These are phyloP conservation scores for Colletotrichum sp. DNA, from an alignment of 2,329 filamentous ascomycete genomes.

Conservation along the genomic window DNA sequence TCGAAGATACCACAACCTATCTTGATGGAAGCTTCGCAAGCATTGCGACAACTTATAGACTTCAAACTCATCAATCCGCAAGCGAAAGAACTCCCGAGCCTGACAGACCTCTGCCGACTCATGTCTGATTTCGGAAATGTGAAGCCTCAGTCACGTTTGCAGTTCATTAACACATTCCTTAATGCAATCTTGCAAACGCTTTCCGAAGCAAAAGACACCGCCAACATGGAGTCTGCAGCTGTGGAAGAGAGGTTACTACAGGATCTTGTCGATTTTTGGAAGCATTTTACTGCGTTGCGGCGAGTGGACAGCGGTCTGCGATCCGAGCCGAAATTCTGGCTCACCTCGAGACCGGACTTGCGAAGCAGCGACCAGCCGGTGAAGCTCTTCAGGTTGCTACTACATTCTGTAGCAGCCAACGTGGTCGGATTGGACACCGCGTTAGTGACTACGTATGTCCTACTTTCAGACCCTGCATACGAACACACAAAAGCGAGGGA, in stretches of 20 bases:
- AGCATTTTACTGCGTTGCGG: conserved; percentile 38
- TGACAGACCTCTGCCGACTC: conserved; percentile 10
- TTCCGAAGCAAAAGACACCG: neutral
- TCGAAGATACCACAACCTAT: neutral
- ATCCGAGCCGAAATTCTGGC: conserved; percentile 27
- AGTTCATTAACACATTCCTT: neutral
- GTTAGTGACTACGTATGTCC: conserved; percentile 15
- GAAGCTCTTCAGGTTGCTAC: neutral
- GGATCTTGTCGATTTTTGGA: conserved; percentile 40
- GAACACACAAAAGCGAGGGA: neutral
- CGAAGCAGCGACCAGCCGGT: conserved; percentile 18
- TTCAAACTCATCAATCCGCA: neutral
- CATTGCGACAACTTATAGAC: neutral
- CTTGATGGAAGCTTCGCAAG: neutral
- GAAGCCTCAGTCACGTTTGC: neutral
- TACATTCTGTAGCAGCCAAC: neutral
- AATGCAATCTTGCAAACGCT: neutral
- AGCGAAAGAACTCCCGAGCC: neutral
- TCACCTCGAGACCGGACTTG: conserved; percentile 32
- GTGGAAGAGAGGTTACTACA: conserved; percentile 17
- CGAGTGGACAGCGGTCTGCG: conserved; percentile 24
- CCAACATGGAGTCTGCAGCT: neutral
- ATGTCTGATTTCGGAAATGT: neutral
- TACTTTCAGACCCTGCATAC: conserved; percentile 9
- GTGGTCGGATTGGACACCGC: neutral